A percentile compares a stretch with the other conserved stretches of the same genome.
Evolutionary conservation across 2,329 filamentous ascomycete species (phyloP).

Genomic region (Rutstroemia sp.): DNA sequence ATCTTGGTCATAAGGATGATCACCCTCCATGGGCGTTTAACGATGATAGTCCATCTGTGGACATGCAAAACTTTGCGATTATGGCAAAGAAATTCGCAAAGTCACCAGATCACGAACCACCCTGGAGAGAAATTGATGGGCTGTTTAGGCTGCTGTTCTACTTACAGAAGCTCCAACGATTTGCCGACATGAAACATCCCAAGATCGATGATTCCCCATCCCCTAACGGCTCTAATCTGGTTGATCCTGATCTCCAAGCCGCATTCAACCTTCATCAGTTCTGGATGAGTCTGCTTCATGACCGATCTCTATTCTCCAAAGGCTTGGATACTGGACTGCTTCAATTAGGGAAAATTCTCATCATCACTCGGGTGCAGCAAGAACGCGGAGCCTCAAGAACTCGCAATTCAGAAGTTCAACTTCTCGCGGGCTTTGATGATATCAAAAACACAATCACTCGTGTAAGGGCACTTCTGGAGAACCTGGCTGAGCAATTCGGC

Average conservation of each 20-base stretch:
- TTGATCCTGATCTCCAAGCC: not conserved
- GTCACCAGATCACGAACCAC: not conserved
- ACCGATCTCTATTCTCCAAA: constrained; percentile 10
- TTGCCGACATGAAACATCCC: not conserved
- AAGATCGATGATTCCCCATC: not conserved
- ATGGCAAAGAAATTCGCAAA: not conserved
- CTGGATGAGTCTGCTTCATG: constrained; percentile 14
- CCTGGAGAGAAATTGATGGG: not conserved
- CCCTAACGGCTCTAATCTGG: constrained; percentile 8
- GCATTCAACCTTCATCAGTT: constrained; percentile 13
- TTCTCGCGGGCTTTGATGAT: not conserved
- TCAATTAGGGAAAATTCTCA: constrained; percentile 4
- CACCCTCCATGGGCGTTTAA: not conserved
- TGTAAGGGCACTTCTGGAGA: no score
- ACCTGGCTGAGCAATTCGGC: no score
- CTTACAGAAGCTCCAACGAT: not conserved
- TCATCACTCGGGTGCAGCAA: not conserved
- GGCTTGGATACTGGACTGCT: not conserved
- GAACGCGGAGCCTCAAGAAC: constrained; percentile 4
- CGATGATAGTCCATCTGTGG: not conserved
- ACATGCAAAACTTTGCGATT: not conserved
- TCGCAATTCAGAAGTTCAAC: not conserved
- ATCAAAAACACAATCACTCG: not conserved
- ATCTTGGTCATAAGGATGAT: constrained; percentile 2
- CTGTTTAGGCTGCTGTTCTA: constrained; percentile 1